phyloP scores from a whole-genome alignment of 2,329 filamentous ascomycete genomes.

The Aspergillus tubingensis region DNA sequence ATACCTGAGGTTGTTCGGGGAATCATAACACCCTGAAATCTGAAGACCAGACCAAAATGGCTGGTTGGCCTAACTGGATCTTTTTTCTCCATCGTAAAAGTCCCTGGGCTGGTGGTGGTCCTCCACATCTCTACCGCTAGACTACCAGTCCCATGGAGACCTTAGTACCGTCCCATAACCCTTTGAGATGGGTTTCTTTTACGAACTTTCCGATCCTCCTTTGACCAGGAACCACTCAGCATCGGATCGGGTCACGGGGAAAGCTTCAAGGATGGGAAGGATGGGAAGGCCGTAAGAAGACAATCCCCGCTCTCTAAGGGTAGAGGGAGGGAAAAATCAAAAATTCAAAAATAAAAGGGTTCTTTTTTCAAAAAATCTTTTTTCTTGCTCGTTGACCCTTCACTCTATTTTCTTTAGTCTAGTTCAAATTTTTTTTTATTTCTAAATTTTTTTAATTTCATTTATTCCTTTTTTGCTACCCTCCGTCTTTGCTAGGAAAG shows the following conservation, averaged over 20 bases:
- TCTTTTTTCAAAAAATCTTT: background rate
- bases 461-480: background rate
- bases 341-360: background rate
- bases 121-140: slow-evolving; percentile 23
- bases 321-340: background rate
- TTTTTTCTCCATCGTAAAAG: slow-evolving; percentile 5
- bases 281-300: background rate
- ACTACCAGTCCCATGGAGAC: slow-evolving; percentile 16
- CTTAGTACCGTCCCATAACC: slow-evolving; percentile 7
- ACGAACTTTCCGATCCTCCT: slow-evolving; percentile 11
- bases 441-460: slow-evolving; percentile 8
- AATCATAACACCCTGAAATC: slow-evolving; percentile 10
- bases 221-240: slow-evolving; percentile 10
- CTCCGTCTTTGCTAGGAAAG: background rate
- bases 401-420: slow-evolving; percentile 2
- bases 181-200: slow-evolving; percentile 8
- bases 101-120: slow-evolving; percentile 11
- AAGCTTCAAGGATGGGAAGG: background rate
- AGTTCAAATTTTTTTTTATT: slow-evolving; percentile 6
- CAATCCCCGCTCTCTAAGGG: background rate
- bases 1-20: background rate
- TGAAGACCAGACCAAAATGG: slow-evolving; percentile 1
- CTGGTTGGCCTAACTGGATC: slow-evolving; percentile 11
- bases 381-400: too few relatives aligned
- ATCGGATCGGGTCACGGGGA: slow-evolving; percentile 1